A percentile compares a stretch with the other conserved stretches of the same genome.
Evolutionary conservation across 306 rosid species (phyloP).

Genomic region (Glycine latifolia): DNA sequence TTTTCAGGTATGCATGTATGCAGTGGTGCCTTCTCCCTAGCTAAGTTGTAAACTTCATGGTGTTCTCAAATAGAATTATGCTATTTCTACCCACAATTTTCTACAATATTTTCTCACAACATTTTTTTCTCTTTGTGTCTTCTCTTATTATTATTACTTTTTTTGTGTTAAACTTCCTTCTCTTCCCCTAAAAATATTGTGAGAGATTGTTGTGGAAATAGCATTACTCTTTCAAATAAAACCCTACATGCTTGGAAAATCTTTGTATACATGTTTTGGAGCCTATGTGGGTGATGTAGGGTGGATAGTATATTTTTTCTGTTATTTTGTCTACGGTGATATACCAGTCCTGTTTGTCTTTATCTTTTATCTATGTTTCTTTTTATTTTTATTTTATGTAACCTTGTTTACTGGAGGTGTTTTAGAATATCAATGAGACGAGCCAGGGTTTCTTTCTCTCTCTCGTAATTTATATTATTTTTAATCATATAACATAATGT

Average conservation of each 20-base stretch:
- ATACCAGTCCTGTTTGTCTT: background rate
- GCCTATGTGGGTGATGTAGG: background rate
- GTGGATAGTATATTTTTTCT: conserved; percentile 12
- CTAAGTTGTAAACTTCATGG: background rate
- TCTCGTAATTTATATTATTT: background rate
- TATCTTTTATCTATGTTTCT: background rate
- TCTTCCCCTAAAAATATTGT: background rate
- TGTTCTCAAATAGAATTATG: conserved; percentile 12
- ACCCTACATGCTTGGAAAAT: background rate
- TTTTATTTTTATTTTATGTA: background rate
- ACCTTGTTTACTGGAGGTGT: background rate
- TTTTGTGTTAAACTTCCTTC: background rate
- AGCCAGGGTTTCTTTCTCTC: background rate
- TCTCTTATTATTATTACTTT: too few species aligned
- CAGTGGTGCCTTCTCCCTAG: background rate
- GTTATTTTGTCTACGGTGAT: background rate
- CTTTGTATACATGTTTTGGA: background rate
- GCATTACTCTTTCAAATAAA: conserved; percentile 21
- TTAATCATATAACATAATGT: background rate
- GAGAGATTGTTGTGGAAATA: conserved; percentile 17
- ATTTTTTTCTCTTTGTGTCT: background rate
- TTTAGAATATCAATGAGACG: background rate
- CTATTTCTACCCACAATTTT: conserved; percentile 14
- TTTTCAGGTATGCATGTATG: background rate
- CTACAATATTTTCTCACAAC: background rate